phyloP scores from a whole-genome alignment of 192 early-diverging fungal genomes.

The Backusella mclennaniae region DNA sequence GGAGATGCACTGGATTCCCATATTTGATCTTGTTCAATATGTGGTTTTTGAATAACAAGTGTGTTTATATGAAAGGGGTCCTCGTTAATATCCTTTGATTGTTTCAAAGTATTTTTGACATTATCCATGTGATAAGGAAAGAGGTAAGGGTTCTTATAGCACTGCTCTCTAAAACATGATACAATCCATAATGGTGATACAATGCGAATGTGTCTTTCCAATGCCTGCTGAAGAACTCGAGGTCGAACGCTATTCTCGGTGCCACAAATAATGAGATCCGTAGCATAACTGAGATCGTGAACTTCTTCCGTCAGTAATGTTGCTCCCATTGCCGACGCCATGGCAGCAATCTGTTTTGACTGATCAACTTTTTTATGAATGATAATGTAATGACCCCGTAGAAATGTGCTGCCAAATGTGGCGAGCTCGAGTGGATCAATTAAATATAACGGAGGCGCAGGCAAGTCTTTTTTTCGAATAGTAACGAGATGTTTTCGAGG shows the following conservation, averaged over 20 bases:
- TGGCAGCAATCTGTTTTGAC: not conserved
- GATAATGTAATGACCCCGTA: not conserved
- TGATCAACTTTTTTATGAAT: slow-evolving; percentile 1
- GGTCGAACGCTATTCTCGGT: not conserved
- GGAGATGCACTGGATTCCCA: not conserved
- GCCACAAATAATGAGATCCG: not conserved
- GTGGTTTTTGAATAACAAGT: no score
- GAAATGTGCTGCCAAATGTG: not conserved
- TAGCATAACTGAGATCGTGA: not conserved
- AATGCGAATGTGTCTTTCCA: not conserved
- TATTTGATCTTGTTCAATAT: not conserved
- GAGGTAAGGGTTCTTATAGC: not conserved
- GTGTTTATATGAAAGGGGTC: not conserved
- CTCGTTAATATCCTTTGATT: not conserved
- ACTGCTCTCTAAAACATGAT: not conserved
- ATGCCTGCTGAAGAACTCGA: not conserved
- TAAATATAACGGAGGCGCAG: not conserved
- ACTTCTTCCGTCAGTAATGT: not conserved
- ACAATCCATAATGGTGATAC: not conserved
- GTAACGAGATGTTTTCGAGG: not conserved
- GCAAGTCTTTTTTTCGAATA: not conserved
- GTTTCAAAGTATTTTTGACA: not conserved
- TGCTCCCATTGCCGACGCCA: not conserved
- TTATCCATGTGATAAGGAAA: not conserved
- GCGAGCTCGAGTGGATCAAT: not conserved